Conservation (phyloP, 2,329 filamentous ascomycete species). For the Huntiella moniliformis region DNA sequence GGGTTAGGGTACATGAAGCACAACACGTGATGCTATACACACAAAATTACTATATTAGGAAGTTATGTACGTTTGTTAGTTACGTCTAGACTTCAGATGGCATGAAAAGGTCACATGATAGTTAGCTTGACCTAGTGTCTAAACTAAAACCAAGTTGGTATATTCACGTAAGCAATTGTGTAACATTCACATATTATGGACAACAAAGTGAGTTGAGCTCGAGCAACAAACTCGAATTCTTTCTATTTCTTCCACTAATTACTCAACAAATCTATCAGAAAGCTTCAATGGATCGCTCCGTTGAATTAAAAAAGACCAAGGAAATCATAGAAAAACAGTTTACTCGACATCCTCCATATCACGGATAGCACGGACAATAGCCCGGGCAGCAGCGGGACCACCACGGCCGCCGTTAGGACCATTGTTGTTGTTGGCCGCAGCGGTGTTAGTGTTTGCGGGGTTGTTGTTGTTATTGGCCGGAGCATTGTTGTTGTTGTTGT, state of each 20-base stretch:
- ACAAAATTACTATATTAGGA: too few species aligned
- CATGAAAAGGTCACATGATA: too few species aligned
- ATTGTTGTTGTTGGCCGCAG: not conserved
- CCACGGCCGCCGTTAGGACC: not conserved
- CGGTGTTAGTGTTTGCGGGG: too few species aligned
- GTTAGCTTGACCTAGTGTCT: too few species aligned
- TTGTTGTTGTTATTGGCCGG: too few species aligned
- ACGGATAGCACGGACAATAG: not conserved
- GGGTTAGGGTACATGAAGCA: not conserved
- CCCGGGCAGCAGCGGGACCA: not conserved
- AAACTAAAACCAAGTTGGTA: too few species aligned
- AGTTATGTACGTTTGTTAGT: too few species aligned
- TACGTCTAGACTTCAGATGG: too few species aligned
- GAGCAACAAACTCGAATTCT: not conserved
- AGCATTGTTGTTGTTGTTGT: too few species aligned
- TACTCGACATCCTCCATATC: not conserved
- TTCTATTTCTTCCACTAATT: not conserved
- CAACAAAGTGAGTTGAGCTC: not conserved
- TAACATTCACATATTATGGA: not conserved
- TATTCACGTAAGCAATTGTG: too few species aligned
- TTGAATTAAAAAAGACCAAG: conserved; percentile 1
- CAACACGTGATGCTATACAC: too few species aligned
- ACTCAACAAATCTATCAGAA: not conserved
- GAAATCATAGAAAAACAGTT: not conserved
- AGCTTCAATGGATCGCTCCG: not conserved